phyloP scores from a whole-genome alignment of 2,329 filamentous ascomycete species.

The Arachnomyces sp. region DNA sequence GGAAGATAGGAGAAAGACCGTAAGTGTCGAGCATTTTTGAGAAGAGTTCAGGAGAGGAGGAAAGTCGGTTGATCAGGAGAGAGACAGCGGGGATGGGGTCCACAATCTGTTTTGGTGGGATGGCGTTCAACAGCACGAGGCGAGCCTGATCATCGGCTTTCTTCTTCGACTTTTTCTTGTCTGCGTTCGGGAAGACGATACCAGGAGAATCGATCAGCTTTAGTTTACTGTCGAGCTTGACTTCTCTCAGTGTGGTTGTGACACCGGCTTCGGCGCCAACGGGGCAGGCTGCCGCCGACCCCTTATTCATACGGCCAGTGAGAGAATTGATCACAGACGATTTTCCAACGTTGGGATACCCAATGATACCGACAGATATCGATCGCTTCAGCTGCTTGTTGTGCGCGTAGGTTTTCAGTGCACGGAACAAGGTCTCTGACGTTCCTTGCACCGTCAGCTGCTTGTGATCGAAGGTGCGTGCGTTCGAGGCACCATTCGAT shows the following conservation, averaged over 20 bases:
- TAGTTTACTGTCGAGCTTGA: slow-evolving; percentile 91
- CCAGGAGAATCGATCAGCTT: slow-evolving; percentile 90
- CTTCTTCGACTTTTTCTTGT: slow-evolving; percentile 43
- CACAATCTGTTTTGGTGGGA: slow-evolving; percentile 88
- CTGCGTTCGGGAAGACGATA: slow-evolving; percentile 75
- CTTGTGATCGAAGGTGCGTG: slow-evolving; percentile 86
- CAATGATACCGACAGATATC: slow-evolving; percentile 85
- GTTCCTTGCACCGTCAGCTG: slow-evolving; percentile 81
- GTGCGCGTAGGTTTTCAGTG: slow-evolving; percentile 81
- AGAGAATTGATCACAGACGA: slow-evolving; percentile 94
- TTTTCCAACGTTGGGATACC: slow-evolving; percentile 94
- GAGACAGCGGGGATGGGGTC: slow-evolving; percentile 83
- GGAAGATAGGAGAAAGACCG: slow-evolving; percentile 70
- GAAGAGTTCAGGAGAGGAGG: slow-evolving; percentile 63
- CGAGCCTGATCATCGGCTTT: slow-evolving; percentile 70
- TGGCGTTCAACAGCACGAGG: slow-evolving; percentile 78
- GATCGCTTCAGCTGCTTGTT: slow-evolving; percentile 79
- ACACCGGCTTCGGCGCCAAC: slow-evolving; percentile 88
- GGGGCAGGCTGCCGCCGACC: slow-evolving; percentile 63
- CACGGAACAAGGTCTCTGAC: slow-evolving; percentile 74
- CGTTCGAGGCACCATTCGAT: slow-evolving; percentile 72
- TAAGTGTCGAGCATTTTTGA: slow-evolving; percentile 77
- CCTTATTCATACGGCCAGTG: slow-evolving; percentile 63
- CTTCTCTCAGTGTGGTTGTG: slow-evolving; percentile 76
- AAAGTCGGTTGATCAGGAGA: slow-evolving; percentile 74